Percentiles rank a stretch among this genome's conserved stretches.
Conservation (phyloP, 345 rosid genomes). For the Aquilaria sinensis region DNA sequence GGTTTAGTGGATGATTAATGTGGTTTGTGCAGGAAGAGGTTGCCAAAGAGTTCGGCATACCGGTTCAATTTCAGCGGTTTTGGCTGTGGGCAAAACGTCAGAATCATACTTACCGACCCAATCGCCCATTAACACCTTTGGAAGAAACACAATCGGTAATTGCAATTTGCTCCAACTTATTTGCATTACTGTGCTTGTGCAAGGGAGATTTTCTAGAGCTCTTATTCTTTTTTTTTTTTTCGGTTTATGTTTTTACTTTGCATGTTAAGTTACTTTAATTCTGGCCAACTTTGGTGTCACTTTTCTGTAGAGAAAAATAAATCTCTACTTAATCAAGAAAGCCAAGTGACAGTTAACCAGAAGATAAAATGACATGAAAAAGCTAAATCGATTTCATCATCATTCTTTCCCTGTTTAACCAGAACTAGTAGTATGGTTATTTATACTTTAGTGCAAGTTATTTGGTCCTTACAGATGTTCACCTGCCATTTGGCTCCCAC, state of each 20-base stretch:
- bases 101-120: conserved; percentile 91
- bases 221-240: background rate
- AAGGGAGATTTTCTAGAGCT: background rate
- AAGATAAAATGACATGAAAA: too few relatives aligned
- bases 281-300: background rate
- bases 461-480: too few relatives aligned
- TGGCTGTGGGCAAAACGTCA: conserved; percentile 99
- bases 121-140: conserved; percentile 62
- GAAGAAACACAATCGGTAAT: conserved; percentile 82
- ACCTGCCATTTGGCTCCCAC: too few relatives aligned
- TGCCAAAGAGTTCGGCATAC: conserved; percentile 85
- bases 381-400: too few relatives aligned
- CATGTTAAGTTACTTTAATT: background rate
- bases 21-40: conserved; percentile 66
- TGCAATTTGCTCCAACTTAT: conserved; percentile 7
- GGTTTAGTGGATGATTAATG: conserved; percentile 4
- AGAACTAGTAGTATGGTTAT: too few relatives aligned
- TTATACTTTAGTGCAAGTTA: too few relatives aligned
- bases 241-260: background rate
- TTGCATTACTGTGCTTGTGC: background rate
- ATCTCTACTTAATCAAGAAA: too few relatives aligned
- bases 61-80: conserved; percentile 80
- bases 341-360: too few relatives aligned
- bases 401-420: too few relatives aligned
- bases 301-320: too few relatives aligned